Conservation (phyloP, 805 yeast genomes). For the Metschnikowia peoriensis region DNA sequence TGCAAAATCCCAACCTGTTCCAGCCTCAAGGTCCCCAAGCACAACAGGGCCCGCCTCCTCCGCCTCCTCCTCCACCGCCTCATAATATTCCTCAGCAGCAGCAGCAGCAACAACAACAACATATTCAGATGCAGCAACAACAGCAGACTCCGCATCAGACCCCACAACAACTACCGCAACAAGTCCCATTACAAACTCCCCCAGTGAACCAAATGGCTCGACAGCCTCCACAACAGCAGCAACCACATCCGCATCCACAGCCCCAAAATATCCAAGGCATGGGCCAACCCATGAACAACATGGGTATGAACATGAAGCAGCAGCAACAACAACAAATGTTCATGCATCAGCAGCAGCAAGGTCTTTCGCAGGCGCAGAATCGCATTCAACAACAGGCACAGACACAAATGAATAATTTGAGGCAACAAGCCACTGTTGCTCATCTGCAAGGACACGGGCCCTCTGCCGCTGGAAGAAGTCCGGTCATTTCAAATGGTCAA, state of each 20-base stretch:
- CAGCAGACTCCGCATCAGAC: slow-evolving; percentile 13
- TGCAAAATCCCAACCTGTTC: slow-evolving; percentile 15
- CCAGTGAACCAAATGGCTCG: slow-evolving; percentile 7
- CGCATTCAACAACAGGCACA: slow-evolving; percentile 47
- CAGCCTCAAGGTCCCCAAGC: slow-evolving; percentile 16
- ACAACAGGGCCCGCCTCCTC: slow-evolving; percentile 6
- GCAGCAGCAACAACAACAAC: slow-evolving; percentile 4
- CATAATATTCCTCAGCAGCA: background rate
- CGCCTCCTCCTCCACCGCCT: background rate
- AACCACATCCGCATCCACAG: slow-evolving; percentile 8
- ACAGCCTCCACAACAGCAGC: slow-evolving; percentile 8
- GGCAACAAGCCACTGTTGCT: slow-evolving; percentile 42
- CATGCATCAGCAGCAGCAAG: slow-evolving; percentile 16
- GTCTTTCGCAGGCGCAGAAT: slow-evolving; percentile 23
- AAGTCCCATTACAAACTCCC: slow-evolving; percentile 8
- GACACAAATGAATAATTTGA: slow-evolving; percentile 48
- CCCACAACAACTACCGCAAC: slow-evolving; percentile 9
- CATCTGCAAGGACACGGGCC: slow-evolving; percentile 19
- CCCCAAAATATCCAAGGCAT: slow-evolving; percentile 6
- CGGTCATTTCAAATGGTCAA: slow-evolving; percentile 9
- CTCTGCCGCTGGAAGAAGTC: slow-evolving; percentile 14
- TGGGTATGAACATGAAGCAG: slow-evolving; percentile 18
- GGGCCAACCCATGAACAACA: slow-evolving; percentile 18
- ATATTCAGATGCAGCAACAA: slow-evolving; percentile 1
- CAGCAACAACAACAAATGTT: slow-evolving; percentile 34